Base-by-base conservation (phyloP, 2,329 filamentous ascomycete genomes). In the Clarireedia monteithiana region DNA sequence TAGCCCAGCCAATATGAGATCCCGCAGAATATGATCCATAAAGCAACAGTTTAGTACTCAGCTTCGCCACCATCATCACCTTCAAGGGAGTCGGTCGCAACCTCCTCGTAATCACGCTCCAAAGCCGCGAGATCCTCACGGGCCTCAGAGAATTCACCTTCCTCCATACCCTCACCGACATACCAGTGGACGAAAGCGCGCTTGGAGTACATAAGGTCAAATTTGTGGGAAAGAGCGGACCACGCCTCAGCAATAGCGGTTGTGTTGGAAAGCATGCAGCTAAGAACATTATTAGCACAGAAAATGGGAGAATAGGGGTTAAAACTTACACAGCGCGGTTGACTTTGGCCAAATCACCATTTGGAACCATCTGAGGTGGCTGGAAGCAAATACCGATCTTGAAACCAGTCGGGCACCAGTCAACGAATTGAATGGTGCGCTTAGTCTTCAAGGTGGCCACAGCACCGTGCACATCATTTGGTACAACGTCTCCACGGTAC, bases 181-280 rank as follows among this genome's bases (percentile, higher is more conserved):
- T 85, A 86, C 83, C 83, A 85, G 69, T 85, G 83, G 15, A 85
- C 83, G 67, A 86, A 86, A 15, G 83, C 83, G 60, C 83, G 79
- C 74, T 85, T 86, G 60, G 77, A 78, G 72, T 85, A 85, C 83
- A 86, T 86, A 59, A 86, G 78, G 65, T 86, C 83, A 69, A 86
- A 86, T 68, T 86, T 85, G 72, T 83, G 80, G 66, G 83, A 80
- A 38, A 85, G 76, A 60, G 81, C 75, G 48, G 75, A 75, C 83
- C 83, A 86, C 7, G 82, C 83, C 69, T 85, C 82, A 47, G 81
- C 75, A 58, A 86, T 85, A 42, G 83, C 80, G 26, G 83, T 86
- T 52, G 83, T 85, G 73, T 86, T 86, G 68, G 78, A 81, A 45
- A 86, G 73, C 82, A 85, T 85, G 69, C 77, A 77, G 60, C 88